Percentiles rank a stretch among this genome's conserved stretches.
phyloP scores from a whole-genome alignment of 129 eudicot species.

The Helianthus annuus region HanXRQr2.0-SUNRISE NC_035444.2:18422913-18423412 shows the following conservation, averaged over 20 bases:
- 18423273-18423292: neutral
- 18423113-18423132: too few species aligned
- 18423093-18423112: too few species aligned
- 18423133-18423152: too few species aligned
- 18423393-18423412: neutral
- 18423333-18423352: constrained; percentile 51
- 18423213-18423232: neutral
- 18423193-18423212: neutral
- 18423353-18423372: constrained; percentile 63
- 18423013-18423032: too few species aligned
- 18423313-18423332: constrained; percentile 45
- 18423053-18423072: too few species aligned
- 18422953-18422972: too few species aligned
- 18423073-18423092: too few species aligned
- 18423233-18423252: neutral
- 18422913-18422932: too few species aligned
- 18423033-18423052: too few species aligned
- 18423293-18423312: neutral
- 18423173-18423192: neutral
- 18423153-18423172: neutral
- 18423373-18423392: constrained; percentile 52
- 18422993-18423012: too few species aligned
- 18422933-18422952: too few species aligned
- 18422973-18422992: too few species aligned
- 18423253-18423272: constrained; percentile 9